phyloP scores from a whole-genome alignment of 1,139 yeast genomes.

The Candida sp. region DNA sequence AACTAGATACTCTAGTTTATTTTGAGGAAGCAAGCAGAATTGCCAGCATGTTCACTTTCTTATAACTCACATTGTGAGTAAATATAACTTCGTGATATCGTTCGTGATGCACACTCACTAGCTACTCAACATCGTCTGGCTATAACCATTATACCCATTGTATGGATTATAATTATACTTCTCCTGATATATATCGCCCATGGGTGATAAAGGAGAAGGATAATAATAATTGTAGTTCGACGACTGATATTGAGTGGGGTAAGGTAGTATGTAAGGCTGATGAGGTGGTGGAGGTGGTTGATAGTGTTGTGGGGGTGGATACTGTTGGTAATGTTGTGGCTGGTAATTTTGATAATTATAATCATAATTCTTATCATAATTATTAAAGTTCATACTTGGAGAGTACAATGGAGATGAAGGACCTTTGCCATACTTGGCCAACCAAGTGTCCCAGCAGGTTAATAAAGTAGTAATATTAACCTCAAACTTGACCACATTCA shows the following conservation, averaged over 20 bases:
- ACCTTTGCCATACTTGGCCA: slow-evolving; percentile 26
- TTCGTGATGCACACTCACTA: too few species aligned
- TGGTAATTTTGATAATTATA: background rate
- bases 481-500: slow-evolving; percentile 43
- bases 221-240: background rate
- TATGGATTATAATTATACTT: background rate
- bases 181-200: slow-evolving; percentile 1
- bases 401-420: background rate
- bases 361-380: slow-evolving; percentile 1
- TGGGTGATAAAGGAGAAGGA: slow-evolving; percentile 1
- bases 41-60: too few species aligned
- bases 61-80: too few species aligned
- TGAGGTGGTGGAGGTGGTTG: background rate
- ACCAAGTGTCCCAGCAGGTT: slow-evolving; percentile 48
- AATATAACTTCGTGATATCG: too few species aligned
- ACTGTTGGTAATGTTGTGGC: background rate
- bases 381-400: slow-evolving; percentile 5
- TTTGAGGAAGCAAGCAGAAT: too few species aligned
- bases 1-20: too few species aligned
- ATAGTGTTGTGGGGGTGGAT: background rate
- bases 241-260: background rate
- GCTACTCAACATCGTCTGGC: background rate
- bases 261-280: background rate
- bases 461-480: slow-evolving; percentile 39
- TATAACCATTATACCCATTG: background rate